A percentile compares a stretch with the other conserved stretches of the same genome.
Evolutionary conservation across 2,329 filamentous ascomycete genomes (phyloP).

Genomic region (Botrytis aclada): DNA sequence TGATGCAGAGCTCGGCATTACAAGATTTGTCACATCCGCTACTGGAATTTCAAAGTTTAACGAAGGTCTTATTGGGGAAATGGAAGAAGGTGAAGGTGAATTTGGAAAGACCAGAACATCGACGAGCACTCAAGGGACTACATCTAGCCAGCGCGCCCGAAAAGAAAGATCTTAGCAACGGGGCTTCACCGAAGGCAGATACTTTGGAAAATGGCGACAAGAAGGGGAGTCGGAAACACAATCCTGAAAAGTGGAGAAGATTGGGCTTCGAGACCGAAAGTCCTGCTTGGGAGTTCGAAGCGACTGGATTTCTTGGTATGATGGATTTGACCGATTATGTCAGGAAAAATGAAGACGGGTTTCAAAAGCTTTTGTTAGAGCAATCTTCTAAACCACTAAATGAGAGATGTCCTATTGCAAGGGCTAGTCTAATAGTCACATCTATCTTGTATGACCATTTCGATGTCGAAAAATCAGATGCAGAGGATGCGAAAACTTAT

Average conservation of each 20-base stretch:
- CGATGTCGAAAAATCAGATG: constrained; percentile 79
- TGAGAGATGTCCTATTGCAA: constrained; percentile 81
- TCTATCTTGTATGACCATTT: constrained; percentile 93
- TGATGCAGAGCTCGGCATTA: constrained; percentile 92
- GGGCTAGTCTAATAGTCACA: constrained; percentile 82
- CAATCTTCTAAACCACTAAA: constrained; percentile 70
- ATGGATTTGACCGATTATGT: constrained; percentile 97
- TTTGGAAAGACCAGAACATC: constrained; percentile 81
- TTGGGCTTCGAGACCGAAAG: constrained; percentile 90
- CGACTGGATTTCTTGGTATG: constrained; percentile 86
- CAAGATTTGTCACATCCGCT: constrained; percentile 88
- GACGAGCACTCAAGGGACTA: constrained; percentile 71
- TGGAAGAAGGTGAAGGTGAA: constrained; percentile 87
- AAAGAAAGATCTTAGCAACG: constrained; percentile 41
- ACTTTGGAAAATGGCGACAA: constrained; percentile 41
- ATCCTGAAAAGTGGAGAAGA: constrained; percentile 88
- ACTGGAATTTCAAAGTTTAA: constrained; percentile 88
- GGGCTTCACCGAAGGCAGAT: constrained; percentile 34
- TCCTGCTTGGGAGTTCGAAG: constrained; percentile 79
- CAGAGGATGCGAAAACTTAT: constrained; percentile 74
- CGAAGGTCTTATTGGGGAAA: constrained; percentile 79
- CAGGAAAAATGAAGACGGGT: constrained; percentile 84
- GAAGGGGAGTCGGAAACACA: constrained; percentile 68
- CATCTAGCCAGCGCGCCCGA: constrained; percentile 79
- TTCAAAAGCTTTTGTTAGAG: constrained; percentile 88